Evolutionary conservation across 2,329 filamentous ascomycete genomes (phyloP), one percentile per base, ranked within the genome.

Genomic region (Aspergillus alliaceus): DNA sequence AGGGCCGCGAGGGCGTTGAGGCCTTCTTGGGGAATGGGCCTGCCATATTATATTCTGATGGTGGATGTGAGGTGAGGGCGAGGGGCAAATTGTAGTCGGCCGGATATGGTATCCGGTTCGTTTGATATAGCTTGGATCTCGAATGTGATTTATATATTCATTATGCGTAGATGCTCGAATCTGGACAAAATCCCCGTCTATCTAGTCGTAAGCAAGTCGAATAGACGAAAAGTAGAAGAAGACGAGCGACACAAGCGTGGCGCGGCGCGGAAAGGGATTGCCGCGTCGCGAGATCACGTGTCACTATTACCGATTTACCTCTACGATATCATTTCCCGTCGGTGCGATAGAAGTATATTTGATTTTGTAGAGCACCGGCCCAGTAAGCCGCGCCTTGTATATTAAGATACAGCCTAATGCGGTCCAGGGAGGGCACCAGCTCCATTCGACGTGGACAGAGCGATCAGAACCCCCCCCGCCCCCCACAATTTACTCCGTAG

Each of bases 281-380:
- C 59, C 59, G 54, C 54, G 62, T 59, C 64, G 58, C 64, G 64
- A 57, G 51, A 50, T 63, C 64, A 66, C 61, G 62, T 66, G 64
- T 5, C 1, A 4, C 32, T 48, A 34, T 48, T 48, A 48, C 44
- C 40, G 24, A 27, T 18, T 27, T n/a, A 14, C 40, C 24, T 44
- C 40, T n/a, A 25, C 6, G 20, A 24, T n/a, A 6, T 24, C 27
- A 29, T 5, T 29, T 29, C 27, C 27, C 40, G 27, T 22, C 20
- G 14, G n/a, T 29, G 15, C 24, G 15, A 4, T 29, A 18, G 22
- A 27, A 27, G 27, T 9, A 18, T 44, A 29, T 44, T n/a, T 44
- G 40, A 44, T 27, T 44, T 25, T 44, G 40, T 29, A 27, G 8
- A 22, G 25, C n/a, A 12, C 14, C 29, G 44, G 44, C 27, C n/a